Conservation (phyloP, 179 eudicot species). For the Nepenthes alata region DNA sequence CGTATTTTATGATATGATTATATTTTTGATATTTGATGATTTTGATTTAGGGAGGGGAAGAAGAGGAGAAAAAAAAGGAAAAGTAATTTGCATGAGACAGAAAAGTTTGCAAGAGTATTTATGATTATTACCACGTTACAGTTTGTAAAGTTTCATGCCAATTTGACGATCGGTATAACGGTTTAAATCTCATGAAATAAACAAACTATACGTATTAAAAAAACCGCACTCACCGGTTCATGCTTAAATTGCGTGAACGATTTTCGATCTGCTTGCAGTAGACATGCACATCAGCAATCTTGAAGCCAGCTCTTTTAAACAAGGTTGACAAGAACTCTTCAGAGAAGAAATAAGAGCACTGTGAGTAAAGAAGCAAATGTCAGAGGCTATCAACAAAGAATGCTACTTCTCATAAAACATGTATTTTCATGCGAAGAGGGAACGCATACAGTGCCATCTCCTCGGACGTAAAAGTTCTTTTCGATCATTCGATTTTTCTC, state of each 20-base stretch:
- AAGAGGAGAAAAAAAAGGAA: too few species aligned
- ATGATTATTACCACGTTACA: too few species aligned
- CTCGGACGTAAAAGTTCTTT: neutral
- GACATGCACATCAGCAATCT: neutral
- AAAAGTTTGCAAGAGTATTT: too few species aligned
- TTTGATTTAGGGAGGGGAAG: too few species aligned
- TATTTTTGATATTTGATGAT: too few species aligned
- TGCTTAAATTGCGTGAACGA: neutral
- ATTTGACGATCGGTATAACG: neutral
- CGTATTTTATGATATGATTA: too few species aligned
- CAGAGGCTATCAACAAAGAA: neutral
- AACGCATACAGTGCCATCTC: constrained; percentile 1
- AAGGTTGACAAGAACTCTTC: constrained; percentile 1
- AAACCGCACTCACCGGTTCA: neutral
- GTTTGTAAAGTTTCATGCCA: neutral
- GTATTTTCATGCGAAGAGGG: neutral
- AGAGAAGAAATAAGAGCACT: neutral
- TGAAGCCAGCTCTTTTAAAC: neutral
- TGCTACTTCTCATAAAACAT: neutral
- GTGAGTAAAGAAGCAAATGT: neutral
- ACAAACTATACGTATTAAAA: neutral
- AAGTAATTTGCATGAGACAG: too few species aligned
- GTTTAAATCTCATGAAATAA: too few species aligned
- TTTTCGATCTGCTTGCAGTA: constrained; percentile 1
- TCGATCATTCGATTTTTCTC: neutral